Percentiles rank a stretch among this genome's conserved stretches.
phyloP scores from a whole-genome alignment of 768 basidiomycete species.

The Hericium rajendrae region DNA sequence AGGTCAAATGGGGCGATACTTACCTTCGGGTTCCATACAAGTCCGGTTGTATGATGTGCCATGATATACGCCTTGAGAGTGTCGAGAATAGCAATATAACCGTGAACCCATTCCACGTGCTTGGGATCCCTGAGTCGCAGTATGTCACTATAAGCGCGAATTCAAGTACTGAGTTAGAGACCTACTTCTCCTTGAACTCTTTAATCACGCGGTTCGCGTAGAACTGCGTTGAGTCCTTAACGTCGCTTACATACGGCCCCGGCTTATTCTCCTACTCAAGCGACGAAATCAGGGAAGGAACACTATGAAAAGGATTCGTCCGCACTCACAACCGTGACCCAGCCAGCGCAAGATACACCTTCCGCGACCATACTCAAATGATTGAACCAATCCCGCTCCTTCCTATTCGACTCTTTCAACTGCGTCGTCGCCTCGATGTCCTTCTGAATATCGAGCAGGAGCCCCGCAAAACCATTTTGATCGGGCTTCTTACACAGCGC shows the following conservation, averaged over 20 bases:
- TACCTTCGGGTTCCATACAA: constrained; percentile 84
- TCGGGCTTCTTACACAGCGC: constrained; percentile 76
- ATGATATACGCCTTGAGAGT: constrained; percentile 74
- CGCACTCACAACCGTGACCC: constrained; percentile 71
- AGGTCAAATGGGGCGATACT: background rate
- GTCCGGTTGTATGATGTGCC: constrained; percentile 78
- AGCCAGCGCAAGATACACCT: constrained; percentile 72
- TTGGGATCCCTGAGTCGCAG: constrained; percentile 58
- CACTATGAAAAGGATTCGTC: background rate
- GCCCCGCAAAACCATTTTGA: constrained; percentile 39
- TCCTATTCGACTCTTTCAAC: constrained; percentile 71
- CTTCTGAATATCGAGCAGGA: constrained; percentile 61
- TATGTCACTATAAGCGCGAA: background rate
- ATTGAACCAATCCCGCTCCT: constrained; percentile 73
- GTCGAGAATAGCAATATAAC: constrained; percentile 62
- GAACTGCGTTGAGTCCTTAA: constrained; percentile 80
- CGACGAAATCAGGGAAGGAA: background rate
- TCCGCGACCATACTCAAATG: constrained; percentile 79
- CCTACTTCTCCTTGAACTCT: constrained; percentile 85
- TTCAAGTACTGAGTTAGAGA: background rate
- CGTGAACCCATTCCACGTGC: constrained; percentile 83
- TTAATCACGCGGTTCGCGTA: constrained; percentile 87
- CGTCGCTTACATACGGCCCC: constrained; percentile 65
- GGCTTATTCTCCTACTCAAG: constrained; percentile 58
- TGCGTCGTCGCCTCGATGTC: constrained; percentile 71